Evolutionary conservation across 768 basidiomycete genomes (phyloP).

Genomic region (Lyophyllum decastes): DNA sequence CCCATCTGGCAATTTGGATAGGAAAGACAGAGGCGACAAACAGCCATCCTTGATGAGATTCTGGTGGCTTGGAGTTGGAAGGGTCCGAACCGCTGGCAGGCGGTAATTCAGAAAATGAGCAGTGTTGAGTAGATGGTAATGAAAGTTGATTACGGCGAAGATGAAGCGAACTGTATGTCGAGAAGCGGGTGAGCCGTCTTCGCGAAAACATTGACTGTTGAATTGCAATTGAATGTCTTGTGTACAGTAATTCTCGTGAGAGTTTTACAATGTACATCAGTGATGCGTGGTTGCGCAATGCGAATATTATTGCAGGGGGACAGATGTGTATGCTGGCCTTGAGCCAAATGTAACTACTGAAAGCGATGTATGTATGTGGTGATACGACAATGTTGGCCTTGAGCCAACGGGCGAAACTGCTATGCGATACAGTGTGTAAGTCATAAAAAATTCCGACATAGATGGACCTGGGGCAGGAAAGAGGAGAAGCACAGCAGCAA

Average conservation of each 20-base stretch:
- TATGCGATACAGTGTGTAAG: conserved; percentile 23
- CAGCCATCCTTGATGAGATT: conserved; percentile 41
- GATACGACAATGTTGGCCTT: conserved; percentile 20
- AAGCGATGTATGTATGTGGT: conserved; percentile 16
- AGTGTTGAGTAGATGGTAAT: not conserved
- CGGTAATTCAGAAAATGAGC: not conserved
- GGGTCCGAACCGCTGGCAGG: not conserved
- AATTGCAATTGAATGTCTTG: not conserved
- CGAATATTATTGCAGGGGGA: conserved; percentile 1
- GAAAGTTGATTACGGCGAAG: not conserved
- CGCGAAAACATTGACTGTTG: conserved; percentile 1
- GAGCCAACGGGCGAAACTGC: conserved; percentile 17
- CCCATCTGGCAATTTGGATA: conserved; percentile 67
- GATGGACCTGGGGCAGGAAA: conserved; percentile 3
- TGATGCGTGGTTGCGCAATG: not conserved
- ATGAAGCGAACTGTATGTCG: not conserved
- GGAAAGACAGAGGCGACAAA: conserved; percentile 83
- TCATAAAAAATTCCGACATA: conserved; percentile 20
- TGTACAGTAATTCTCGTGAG: not conserved
- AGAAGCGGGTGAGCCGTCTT: not conserved
- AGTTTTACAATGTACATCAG: not conserved
- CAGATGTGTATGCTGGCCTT: conserved; percentile 20
- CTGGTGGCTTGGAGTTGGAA: not conserved
- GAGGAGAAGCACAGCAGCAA: not conserved
- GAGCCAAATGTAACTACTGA: conserved; percentile 18